Evolutionary conservation across 2,329 filamentous ascomycete species (phyloP).

Genomic region (Knufia petricola): DNA sequence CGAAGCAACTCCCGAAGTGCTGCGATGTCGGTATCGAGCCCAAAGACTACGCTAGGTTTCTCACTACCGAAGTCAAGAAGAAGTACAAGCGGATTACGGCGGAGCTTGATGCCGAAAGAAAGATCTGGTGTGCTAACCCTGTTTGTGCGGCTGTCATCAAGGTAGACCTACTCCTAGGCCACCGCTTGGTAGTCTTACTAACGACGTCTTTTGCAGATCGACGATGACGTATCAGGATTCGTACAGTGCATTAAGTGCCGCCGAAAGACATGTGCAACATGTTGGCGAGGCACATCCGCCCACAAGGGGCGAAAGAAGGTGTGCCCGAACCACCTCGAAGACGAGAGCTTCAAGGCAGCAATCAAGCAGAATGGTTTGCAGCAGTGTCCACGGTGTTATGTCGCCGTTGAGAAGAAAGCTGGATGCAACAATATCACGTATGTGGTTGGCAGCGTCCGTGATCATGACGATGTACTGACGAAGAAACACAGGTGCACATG

Average conservation of each 20-base stretch:
- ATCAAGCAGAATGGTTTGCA: not conserved
- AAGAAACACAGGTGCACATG: not conserved
- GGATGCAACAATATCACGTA: not conserved
- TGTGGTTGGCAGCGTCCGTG: not conserved
- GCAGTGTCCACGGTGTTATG: conserved; percentile 1
- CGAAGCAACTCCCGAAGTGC: not conserved
- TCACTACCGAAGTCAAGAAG: not conserved
- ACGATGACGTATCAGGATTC: not conserved
- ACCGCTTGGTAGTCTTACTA: not conserved
- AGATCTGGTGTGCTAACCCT: conserved; percentile 2
- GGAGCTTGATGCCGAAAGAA: conserved; percentile 1
- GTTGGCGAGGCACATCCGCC: not conserved
- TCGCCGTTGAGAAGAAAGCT: not conserved
- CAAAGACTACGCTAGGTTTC: not conserved
- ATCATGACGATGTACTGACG: not conserved
- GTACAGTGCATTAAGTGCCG: not conserved
- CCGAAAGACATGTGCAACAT: conserved; percentile 1
- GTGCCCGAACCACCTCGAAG: not conserved
- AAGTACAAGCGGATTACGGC: not conserved
- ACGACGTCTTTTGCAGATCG: not conserved
- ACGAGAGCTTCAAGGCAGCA: not conserved
- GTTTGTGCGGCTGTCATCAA: not conserved
- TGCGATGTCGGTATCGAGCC: not conserved
- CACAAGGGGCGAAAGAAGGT: not conserved
- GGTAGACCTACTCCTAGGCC: not conserved